Evolutionary conservation across 2,329 filamentous ascomycete genomes (phyloP).

Genomic region (Xylaria sp.): DNA sequence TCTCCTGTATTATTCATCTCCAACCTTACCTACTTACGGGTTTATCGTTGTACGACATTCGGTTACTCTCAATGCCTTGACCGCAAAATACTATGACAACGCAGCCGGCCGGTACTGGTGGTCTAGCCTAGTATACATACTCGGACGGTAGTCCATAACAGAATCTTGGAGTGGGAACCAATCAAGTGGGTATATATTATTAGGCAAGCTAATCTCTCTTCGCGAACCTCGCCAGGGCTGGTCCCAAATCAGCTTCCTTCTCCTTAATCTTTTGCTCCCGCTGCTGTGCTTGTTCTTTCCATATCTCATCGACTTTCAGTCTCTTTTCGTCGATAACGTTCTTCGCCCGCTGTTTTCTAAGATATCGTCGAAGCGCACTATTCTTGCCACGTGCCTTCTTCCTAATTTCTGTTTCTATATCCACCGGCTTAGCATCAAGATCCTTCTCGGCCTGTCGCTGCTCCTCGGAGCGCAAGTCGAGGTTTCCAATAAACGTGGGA

Average conservation of each 20-base stretch:
- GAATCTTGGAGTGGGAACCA: background rate
- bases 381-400: conserved; percentile 90
- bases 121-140: too few relatives aligned
- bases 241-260: conserved; percentile 76
- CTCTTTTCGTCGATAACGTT: conserved; percentile 97
- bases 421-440: conserved; percentile 70
- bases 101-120: too few relatives aligned
- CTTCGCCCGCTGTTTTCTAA: conserved; percentile 89
- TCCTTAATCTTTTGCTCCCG: conserved; percentile 67
- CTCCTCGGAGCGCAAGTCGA: conserved; percentile 81
- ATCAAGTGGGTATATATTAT: conserved; percentile 24
- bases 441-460: conserved; percentile 79
- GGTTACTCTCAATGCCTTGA: too few relatives aligned
- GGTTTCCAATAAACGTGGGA: conserved; percentile 86
- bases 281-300: conserved; percentile 70
- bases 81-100: too few relatives aligned
- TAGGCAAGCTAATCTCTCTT: conserved; percentile 62
- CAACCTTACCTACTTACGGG: too few relatives aligned
- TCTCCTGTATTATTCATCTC: too few relatives aligned
- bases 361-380: conserved; percentile 81
- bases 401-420: conserved; percentile 65
- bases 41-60: too few relatives aligned
- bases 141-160: too few relatives aligned
- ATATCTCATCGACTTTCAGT: conserved; percentile 82
- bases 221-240: conserved; percentile 84